Base-by-base conservation (phyloP, 1,284 basidiomycete genomes). In the Pyrrhoderma lamaoense region DNA sequence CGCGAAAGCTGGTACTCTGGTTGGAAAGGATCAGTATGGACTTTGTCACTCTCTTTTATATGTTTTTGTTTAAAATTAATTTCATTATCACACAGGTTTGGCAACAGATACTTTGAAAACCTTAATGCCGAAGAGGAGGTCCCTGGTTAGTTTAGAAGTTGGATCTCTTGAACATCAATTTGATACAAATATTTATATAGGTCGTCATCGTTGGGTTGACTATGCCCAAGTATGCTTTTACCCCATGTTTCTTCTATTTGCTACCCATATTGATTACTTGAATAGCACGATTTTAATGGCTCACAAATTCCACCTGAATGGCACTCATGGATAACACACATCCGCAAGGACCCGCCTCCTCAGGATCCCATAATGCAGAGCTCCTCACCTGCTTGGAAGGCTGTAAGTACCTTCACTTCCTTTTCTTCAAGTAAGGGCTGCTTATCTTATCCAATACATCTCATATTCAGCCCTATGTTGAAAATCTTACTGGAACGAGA, bases 281-380 rank as follows among this genome's bases (percentile, higher is more conserved):
- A 22, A 14, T 36, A 90, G 81, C 87, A 94, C 65, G 81, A 93
- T 60, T 85, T 77, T 68, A 89, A 95, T 64, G 89, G 89, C 8
- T 80, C 89, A 0, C 93, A 97, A 73, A 82, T 94, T 35, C 88
- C 92, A 27, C 79, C 92, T 1, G 92, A 93, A 68, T 96, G 94
- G 94, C 92, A 94, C 68, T 81, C 92, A 7, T 97, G 93, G 93
- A 68, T 96, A 25, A 74, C 76, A n/a, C 91, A 95, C 64, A 95
- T 94, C 62, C 88, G 93, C 45, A 77, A 82, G 59, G 77, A 82
- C 37, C 77, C 90, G 4, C 94, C 93, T 1, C 70, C 76, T 1
- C 73, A 85, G 58, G 94, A 96, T 63, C 65, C 74, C 0, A 69
- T 91, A 31, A 70, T 93, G 64, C 75, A 85, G 63, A 77, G 73